Percentiles rank a stretch among this genome's conserved stretches.
Evolutionary conservation across 2,329 filamentous ascomycete genomes (phyloP).

Genomic region (Neofusicoccum laricinum): DNA sequence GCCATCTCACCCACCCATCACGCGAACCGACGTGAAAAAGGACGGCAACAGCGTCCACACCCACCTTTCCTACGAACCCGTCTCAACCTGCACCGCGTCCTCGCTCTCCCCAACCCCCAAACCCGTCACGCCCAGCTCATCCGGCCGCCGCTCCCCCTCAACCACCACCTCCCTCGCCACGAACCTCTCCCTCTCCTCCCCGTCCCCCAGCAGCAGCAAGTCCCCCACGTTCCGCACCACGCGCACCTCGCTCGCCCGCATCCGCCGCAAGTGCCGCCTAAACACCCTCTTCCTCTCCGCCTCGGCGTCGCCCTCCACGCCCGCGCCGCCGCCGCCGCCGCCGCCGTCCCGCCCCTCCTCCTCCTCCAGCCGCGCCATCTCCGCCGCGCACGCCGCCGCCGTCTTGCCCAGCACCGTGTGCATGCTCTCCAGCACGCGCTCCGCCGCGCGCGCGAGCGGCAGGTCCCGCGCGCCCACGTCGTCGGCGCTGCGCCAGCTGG

Average conservation of each 20-base stretch:
- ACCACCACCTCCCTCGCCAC: slow-evolving; percentile 45
- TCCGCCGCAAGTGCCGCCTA: slow-evolving; percentile 60
- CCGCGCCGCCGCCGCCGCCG: slow-evolving; percentile 42
- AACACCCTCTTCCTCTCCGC: slow-evolving; percentile 52
- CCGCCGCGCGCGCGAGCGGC: slow-evolving; percentile 77
- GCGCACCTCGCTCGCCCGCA: slow-evolving; percentile 84
- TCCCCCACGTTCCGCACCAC: slow-evolving; percentile 72
- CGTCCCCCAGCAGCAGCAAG: slow-evolving; percentile 65
- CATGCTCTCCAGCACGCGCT: slow-evolving; percentile 91
- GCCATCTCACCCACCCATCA: neutral
- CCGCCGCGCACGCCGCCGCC: slow-evolving; percentile 62
- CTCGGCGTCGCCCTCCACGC: slow-evolving; percentile 41
- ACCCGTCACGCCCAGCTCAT: slow-evolving; percentile 26
- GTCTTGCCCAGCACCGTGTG: slow-evolving; percentile 74
- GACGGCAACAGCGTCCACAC: neutral
- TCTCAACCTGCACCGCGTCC: slow-evolving; percentile 14
- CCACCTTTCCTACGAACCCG: neutral
- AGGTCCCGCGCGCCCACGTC: slow-evolving; percentile 65
- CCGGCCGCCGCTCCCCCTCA: slow-evolving; percentile 18
- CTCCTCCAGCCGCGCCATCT: slow-evolving; percentile 53
- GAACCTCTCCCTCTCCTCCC: slow-evolving; percentile 62
- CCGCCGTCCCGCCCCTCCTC: slow-evolving; percentile 41
- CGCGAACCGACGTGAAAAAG: too few relatives aligned
- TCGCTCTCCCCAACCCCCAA: slow-evolving; percentile 22
- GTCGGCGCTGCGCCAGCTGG: slow-evolving; percentile 76